Evolutionary conservation across 2,329 filamentous ascomycete genomes (phyloP), one percentile per base, ranked within the genome.

Genomic region (Nigrospora sphaerica): DNA sequence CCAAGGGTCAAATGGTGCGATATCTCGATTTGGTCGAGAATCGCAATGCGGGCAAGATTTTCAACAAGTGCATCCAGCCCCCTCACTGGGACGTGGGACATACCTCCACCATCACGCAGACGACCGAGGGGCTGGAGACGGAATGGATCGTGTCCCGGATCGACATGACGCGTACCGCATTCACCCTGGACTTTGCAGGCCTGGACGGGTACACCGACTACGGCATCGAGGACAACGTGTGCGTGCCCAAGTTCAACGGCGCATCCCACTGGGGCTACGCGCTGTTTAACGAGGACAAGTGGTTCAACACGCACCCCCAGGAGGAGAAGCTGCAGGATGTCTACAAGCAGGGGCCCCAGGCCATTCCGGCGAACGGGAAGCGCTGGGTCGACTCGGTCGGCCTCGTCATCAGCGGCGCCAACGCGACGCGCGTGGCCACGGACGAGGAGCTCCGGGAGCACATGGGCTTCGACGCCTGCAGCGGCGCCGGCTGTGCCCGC

Each of bases 261-360:
- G 17, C 13, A 12, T 16, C 32, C 1, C 34, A 46, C 19, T 39
- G 43, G 6, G 47, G 47, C 4, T 49, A 32, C 34, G 44, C 43
- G 3, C 32, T 49, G 0, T 16, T 49, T 13, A 46, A 43, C 13
- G 32, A 33, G 5, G 47, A 49, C 35, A n/a, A 23, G 17, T 49
- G 44, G 43, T 49, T n/a, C n/a, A n/a, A n/a, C n/a, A n/a, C 40
- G 32, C 4, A 10, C 14, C 23, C 32, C 10, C 31, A 41, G 23
- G 39, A 41, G n/a, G n/a, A n/a, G n/a, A n/a, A n/a, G n/a, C n/a
- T n/a, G n/a, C n/a, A n/a, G n/a, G n/a, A n/a, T n/a, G n/a, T n/a
- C n/a, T n/a, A n/a, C n/a, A n/a, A n/a, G n/a, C n/a, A n/a, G n/a
- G n/a, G n/a, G n/a, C n/a, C n/a, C n/a, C n/a, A n/a, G n/a, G n/a